Percentiles rank a stretch among this genome's conserved stretches.
These are phyloP conservation scores for Entomortierella chlamydospora DNA, from an alignment of 192 early-diverging fungal genomes.

Conservation along the genomic window DNA sequence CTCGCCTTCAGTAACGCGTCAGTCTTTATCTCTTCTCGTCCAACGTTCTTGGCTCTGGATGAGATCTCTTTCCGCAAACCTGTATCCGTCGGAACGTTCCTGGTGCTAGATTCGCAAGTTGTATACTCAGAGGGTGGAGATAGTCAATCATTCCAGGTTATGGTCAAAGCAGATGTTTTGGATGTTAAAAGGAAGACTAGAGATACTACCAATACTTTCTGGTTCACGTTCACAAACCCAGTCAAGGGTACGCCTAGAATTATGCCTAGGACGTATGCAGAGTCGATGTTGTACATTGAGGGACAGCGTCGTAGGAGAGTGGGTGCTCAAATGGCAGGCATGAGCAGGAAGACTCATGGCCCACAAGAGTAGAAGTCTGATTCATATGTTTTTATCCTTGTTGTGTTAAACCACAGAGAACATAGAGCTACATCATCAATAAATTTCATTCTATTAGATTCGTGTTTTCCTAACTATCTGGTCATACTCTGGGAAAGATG, in stretches of 20 bases:
- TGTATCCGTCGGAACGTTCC: conserved; percentile 83
- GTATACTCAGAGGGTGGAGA: conserved; percentile 74
- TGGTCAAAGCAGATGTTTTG: conserved; percentile 82
- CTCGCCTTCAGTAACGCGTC: conserved; percentile 83
- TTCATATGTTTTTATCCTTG: no score
- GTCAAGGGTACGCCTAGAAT: conserved; percentile 62
- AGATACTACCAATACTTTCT: conserved; percentile 87
- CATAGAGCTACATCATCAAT: background rate
- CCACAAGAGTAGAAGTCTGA: background rate
- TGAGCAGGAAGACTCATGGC: conserved; percentile 34
- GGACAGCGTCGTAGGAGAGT: conserved; percentile 68
- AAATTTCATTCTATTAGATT: background rate
- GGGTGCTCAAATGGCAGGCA: conserved; percentile 25
- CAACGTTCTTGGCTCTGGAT: conserved; percentile 74
- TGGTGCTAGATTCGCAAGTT: conserved; percentile 81
- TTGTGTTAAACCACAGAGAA: no score
- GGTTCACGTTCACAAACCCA: conserved; percentile 79
- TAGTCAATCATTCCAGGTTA: conserved; percentile 73
- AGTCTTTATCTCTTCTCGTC: conserved; percentile 70
- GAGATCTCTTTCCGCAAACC: conserved; percentile 85
- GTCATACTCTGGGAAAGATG: no score
- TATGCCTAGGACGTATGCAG: conserved; percentile 85
- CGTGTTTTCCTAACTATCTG: no score
- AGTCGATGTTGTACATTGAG: conserved; percentile 85
- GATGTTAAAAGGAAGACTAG: conserved; percentile 69